A percentile compares a stretch with the other conserved stretches of the same genome.
Evolutionary conservation across 1,284 basidiomycete genomes (phyloP).

Genomic region (Ceratorhiza oryzae-sativae): DNA sequence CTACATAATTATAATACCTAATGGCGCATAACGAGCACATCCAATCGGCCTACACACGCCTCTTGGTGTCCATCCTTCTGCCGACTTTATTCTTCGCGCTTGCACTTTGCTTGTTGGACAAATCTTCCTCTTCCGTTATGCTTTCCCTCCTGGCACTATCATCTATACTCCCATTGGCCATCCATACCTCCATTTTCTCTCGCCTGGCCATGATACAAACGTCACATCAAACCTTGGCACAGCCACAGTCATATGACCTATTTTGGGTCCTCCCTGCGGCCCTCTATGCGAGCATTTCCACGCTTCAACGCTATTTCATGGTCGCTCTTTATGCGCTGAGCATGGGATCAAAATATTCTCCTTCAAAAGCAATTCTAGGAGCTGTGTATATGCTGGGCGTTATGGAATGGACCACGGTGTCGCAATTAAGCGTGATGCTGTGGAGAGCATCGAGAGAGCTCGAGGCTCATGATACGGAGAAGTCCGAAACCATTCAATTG

Average conservation of each 20-base stretch:
- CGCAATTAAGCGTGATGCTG: background rate
- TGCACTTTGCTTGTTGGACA: background rate
- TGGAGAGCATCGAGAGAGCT: background rate
- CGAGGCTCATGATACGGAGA: background rate
- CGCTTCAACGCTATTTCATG: background rate
- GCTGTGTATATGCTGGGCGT: background rate
- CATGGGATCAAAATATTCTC: background rate
- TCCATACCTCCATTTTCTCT: background rate
- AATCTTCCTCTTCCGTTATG: background rate
- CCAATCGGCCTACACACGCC: background rate
- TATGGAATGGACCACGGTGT: constrained; percentile 10
- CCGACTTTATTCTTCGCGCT: background rate
- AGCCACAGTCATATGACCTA: constrained; percentile 14
- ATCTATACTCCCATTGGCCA: background rate
- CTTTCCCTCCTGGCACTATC: background rate
- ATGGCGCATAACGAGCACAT: constrained; percentile 2
- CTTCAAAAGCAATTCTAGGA: background rate
- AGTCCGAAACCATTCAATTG: background rate
- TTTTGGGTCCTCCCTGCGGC: constrained; percentile 1
- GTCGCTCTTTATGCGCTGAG: background rate
- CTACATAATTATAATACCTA: constrained; percentile 1
- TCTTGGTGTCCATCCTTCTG: constrained; percentile 1
- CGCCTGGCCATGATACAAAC: background rate
- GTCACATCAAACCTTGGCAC: background rate
- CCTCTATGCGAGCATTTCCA: constrained; percentile 11